Conservation (phyloP, 768 basidiomycete genomes). For the Psilocybe subaeruginosa region DNA sequence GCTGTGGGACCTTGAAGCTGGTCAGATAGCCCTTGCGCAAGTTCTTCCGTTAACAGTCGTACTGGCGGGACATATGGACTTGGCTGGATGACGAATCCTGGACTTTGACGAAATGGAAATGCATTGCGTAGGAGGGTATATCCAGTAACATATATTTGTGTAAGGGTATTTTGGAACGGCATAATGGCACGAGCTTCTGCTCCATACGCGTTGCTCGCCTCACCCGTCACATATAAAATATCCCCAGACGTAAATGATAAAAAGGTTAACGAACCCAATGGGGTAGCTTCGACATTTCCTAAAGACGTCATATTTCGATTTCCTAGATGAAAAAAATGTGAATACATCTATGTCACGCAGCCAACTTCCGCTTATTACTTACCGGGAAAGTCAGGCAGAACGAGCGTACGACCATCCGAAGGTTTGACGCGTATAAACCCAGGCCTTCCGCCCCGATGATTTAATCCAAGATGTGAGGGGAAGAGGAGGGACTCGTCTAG, state of each 20-base stretch:
- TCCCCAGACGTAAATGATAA: conserved; percentile 56
- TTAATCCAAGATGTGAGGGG: conserved; percentile 65
- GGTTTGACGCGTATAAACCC: conserved; percentile 63
- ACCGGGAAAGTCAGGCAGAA: conserved; percentile 66
- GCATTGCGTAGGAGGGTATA: conserved; percentile 56
- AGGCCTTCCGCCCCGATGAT: conserved; percentile 62
- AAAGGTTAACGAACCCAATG: conserved; percentile 58
- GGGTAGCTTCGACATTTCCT: conserved; percentile 63
- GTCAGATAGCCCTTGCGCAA: conserved; percentile 27
- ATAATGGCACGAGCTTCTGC: conserved; percentile 51
- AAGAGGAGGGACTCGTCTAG: conserved; percentile 39
- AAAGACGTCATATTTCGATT: conserved; percentile 69
- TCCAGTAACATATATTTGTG: conserved; percentile 51
- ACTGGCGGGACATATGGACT: conserved; percentile 67
- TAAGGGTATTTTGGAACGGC: conserved; percentile 55
- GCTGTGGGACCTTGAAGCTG: conserved; percentile 30
- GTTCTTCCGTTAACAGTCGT: conserved; percentile 52
- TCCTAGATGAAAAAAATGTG: conserved; percentile 35
- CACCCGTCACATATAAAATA: conserved; percentile 65
- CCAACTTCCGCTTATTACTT: conserved; percentile 13
- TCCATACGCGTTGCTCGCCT: conserved; percentile 52
- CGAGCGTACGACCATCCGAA: conserved; percentile 54
- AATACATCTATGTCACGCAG: background rate
- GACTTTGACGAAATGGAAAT: conserved; percentile 51
- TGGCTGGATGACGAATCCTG: conserved; percentile 17